Evolutionary conservation across 2,329 filamentous ascomycete species (phyloP).

Genomic region (Colletotrichum sp.): DNA sequence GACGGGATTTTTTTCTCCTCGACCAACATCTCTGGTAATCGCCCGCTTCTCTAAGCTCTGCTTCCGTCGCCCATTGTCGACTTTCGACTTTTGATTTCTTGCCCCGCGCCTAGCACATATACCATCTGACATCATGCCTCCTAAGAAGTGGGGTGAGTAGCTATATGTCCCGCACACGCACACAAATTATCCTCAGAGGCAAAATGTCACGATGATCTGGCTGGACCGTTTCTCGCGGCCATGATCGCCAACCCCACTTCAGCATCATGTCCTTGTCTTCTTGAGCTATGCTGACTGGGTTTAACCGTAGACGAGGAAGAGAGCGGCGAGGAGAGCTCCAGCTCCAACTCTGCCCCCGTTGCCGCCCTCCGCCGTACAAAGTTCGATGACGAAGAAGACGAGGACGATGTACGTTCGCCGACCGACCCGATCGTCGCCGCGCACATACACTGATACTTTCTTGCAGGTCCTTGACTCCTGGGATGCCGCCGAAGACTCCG

Average conservation of each 20-base stretch:
- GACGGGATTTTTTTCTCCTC: background rate
- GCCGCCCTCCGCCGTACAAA: slow-evolving; percentile 54
- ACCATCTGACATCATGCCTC: slow-evolving; percentile 44
- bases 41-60: background rate
- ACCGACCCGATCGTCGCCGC: slow-evolving; percentile 1
- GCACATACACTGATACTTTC: background rate
- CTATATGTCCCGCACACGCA: slow-evolving; percentile 18
- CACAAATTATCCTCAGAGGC: slow-evolving; percentile 12
- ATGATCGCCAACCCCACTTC: background rate
- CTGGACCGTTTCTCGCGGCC: background rate
- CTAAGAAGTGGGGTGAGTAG: slow-evolving; percentile 49
- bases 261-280: background rate
- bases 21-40: background rate
- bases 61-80: background rate
- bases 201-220: slow-evolving; percentile 19
- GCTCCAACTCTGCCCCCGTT: slow-evolving; percentile 41
- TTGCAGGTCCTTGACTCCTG: slow-evolving; percentile 88
- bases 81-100: background rate
- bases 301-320: slow-evolving; percentile 41
- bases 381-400: slow-evolving; percentile 91
- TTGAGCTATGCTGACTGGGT: background rate
- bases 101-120: background rate
- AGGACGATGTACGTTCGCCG: slow-evolving; percentile 72
- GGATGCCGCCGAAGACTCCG: slow-evolving; percentile 96
- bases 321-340: slow-evolving; percentile 40